Evolutionary conservation across 2,329 filamentous ascomycete species (phyloP).

Genomic region (Pseudocercospora pini-densiflorae): DNA sequence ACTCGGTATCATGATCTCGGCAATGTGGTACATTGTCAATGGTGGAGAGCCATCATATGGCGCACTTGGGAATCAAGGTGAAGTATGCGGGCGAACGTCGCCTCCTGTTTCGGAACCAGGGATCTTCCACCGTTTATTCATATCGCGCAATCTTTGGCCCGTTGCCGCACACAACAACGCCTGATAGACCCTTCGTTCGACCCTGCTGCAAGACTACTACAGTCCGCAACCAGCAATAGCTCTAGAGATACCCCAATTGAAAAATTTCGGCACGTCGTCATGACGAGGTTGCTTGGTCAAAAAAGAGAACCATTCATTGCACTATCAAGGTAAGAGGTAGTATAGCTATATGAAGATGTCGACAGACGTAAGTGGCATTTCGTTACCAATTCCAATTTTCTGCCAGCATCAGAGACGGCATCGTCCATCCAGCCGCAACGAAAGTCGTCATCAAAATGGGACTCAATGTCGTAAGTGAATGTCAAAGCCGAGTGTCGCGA

Average conservation of each 20-base stretch:
- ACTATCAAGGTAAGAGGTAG: not conserved
- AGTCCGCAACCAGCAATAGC: no score
- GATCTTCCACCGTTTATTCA: not conserved
- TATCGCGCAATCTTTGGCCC: not conserved
- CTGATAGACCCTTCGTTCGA: not conserved
- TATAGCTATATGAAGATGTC: not conserved
- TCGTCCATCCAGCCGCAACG: not conserved
- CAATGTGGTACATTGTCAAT: not conserved
- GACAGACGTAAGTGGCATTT: not conserved
- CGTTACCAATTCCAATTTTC: not conserved
- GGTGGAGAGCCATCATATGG: no score
- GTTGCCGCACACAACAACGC: not conserved
- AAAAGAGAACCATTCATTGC: not conserved
- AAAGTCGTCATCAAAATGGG: not conserved
- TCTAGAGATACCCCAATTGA: no score
- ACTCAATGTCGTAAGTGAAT: not conserved
- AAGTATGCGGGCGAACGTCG: no score
- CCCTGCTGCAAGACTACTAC: no score
- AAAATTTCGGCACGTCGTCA: not conserved
- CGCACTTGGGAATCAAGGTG: no score
- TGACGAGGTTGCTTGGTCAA: slow-evolving; percentile 1
- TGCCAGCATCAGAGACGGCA: not conserved
- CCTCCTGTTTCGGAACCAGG: not conserved
- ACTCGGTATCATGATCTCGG: not conserved
- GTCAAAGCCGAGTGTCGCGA: not conserved